Conservation (phyloP, 2,329 filamentous ascomycete genomes). For the Cladosporium oxysporum region DNA sequence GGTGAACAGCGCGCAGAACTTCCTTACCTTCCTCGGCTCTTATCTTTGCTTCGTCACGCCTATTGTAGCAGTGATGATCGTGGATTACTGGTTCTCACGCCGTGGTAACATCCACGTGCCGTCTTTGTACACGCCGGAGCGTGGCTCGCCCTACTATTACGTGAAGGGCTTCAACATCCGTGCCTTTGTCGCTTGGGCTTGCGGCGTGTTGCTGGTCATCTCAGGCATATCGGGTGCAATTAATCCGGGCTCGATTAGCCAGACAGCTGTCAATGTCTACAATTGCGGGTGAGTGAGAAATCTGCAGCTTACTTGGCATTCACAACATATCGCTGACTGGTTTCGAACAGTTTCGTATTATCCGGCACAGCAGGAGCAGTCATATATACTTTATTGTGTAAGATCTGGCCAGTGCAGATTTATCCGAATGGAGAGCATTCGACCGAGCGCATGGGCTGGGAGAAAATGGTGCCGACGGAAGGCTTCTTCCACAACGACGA, state of each 20-base stretch:
- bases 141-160: slow-evolving; percentile 27
- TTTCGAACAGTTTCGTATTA: slow-evolving; percentile 20
- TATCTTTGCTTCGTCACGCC: slow-evolving; percentile 48
- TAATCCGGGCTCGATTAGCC: slow-evolving; percentile 24
- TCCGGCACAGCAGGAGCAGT: slow-evolving; percentile 24
- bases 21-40: slow-evolving; percentile 46
- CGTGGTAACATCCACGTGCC: slow-evolving; percentile 47
- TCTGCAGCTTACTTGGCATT: not conserved
- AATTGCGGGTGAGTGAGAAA: slow-evolving; percentile 21
- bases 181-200: slow-evolving; percentile 26
- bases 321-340: not conserved
- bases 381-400: slow-evolving; percentile 23
- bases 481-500: slow-evolving; percentile 29
- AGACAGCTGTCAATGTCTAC: slow-evolving; percentile 28
- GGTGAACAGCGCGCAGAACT: slow-evolving; percentile 42
- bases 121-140: slow-evolving; percentile 37
- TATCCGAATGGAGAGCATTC: slow-evolving; percentile 23
- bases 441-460: slow-evolving; percentile 23
- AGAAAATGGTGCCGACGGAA: slow-evolving; percentile 27
- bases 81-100: slow-evolving; percentile 43
- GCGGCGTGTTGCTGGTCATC: slow-evolving; percentile 28
- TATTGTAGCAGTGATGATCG: slow-evolving; percentile 42
- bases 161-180: slow-evolving; percentile 27
- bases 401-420: slow-evolving; percentile 26
- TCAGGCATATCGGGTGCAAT: slow-evolving; percentile 27